Conservation (phyloP, 495 filamentous ascomycete genomes). For the Hypomontagnella submonticulosa region DNA sequence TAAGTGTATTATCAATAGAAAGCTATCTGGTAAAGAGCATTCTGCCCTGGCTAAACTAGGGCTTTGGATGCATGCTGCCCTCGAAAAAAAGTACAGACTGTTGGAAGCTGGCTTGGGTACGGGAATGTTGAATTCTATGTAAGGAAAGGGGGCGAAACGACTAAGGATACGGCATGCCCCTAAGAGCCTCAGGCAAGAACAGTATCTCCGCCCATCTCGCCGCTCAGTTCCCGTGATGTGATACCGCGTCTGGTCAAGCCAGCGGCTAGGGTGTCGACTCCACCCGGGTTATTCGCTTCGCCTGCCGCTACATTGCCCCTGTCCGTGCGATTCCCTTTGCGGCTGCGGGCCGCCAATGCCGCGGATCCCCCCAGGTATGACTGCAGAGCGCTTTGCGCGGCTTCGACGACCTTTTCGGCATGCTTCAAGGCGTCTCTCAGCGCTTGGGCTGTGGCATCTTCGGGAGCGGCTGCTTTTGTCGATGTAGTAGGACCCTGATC, state of each 20-base stretch:
- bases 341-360: conserved; percentile 8
- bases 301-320: neutral
- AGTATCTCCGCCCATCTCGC: conserved; percentile 67
- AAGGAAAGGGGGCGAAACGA: conserved; percentile 5
- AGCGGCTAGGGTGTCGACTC: conserved; percentile 8
- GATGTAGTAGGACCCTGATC: neutral
- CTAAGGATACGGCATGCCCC: neutral
- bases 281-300: conserved; percentile 5
- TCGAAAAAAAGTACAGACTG: conserved; percentile 16
- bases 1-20: conserved; percentile 23
- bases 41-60: conserved; percentile 7
- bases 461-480: conserved; percentile 10
- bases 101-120: conserved; percentile 32
- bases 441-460: conserved; percentile 46
- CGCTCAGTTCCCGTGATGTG: conserved; percentile 61
- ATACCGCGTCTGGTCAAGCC: conserved; percentile 52
- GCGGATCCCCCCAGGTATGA: conserved; percentile 42
- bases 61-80: conserved; percentile 14
- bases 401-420: conserved; percentile 55
- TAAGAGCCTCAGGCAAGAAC: conserved; percentile 17
- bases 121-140: conserved; percentile 42
- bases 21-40: conserved; percentile 14
- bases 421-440: conserved; percentile 50
- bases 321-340: neutral
- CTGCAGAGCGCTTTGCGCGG: conserved; percentile 48